Conservation (phyloP, 1,139 yeast genomes). For the Tardiomyces blankii region DNA sequence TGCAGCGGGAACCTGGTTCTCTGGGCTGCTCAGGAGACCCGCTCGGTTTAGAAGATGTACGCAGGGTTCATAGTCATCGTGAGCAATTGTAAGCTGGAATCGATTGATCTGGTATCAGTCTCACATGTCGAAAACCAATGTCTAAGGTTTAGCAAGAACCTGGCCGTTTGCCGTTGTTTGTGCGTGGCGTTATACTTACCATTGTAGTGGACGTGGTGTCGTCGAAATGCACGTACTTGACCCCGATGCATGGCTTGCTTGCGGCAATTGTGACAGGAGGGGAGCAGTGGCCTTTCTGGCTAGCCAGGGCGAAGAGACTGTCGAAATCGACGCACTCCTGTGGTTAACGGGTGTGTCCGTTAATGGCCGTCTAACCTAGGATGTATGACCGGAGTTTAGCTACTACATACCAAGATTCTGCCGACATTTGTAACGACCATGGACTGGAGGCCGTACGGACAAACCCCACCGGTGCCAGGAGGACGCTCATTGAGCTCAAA, state of each 20-base stretch:
- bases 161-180: too few species aligned
- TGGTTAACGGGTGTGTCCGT: background rate
- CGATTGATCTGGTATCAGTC: too few species aligned
- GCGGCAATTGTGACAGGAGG: background rate
- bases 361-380: too few species aligned
- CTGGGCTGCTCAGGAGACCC: too few species aligned
- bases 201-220: background rate
- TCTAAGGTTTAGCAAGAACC: too few species aligned
- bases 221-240: background rate
- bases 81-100: too few species aligned
- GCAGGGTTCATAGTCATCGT: too few species aligned
- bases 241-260: background rate
- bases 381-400: too few species aligned
- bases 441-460: background rate
- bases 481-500: background rate
- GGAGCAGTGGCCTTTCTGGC: background rate
- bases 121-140: too few species aligned
- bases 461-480: background rate
- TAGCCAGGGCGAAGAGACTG: background rate
- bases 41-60: too few species aligned
- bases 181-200: too few species aligned
- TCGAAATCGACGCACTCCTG: background rate
- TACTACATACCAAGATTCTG: background rate
- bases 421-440: background rate
- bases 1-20: too few species aligned